Conservation (phyloP, 768 basidiomycete genomes). For the Mycena rebaudengoi region DNA sequence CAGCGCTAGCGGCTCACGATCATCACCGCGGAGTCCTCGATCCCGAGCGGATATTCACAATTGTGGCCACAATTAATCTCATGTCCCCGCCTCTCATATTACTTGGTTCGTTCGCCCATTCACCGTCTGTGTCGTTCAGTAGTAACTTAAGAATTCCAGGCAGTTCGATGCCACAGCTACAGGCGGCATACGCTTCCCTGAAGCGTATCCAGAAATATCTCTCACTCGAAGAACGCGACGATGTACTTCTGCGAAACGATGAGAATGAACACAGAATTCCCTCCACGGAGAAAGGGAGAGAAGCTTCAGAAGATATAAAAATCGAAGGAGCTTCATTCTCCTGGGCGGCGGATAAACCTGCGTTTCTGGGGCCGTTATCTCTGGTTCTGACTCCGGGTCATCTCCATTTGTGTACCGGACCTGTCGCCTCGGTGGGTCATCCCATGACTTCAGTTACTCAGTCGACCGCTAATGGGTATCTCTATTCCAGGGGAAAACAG, state of each 20-base stretch:
- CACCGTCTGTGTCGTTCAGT: no score
- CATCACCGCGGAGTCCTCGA: background rate
- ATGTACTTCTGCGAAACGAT: background rate
- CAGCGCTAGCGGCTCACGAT: slow-evolving; percentile 2
- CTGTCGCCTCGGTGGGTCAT: slow-evolving; percentile 9
- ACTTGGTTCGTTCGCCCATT: background rate
- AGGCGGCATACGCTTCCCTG: slow-evolving; percentile 5
- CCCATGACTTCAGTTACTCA: background rate
- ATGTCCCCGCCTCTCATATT: background rate
- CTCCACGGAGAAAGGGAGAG: background rate
- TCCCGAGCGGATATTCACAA: slow-evolving; percentile 12
- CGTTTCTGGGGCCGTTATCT: slow-evolving; percentile 9
- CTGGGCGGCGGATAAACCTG: slow-evolving; percentile 9
- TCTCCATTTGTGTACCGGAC: slow-evolving; percentile 2
- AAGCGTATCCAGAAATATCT: slow-evolving; percentile 12
- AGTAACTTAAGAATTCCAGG: background rate
- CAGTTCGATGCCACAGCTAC: background rate
- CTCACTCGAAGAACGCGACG: background rate
- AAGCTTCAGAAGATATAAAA: background rate
- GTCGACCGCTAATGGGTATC: background rate
- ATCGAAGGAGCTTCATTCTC: slow-evolving; percentile 8
- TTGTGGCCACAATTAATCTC: slow-evolving; percentile 7
- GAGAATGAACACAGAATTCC: background rate
- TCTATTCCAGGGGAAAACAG: no score
- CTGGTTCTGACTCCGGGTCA: background rate